These are phyloP conservation scores for Lophiostoma macrostomum DNA, from an alignment of 495 filamentous ascomycete genomes.

Conservation along the genomic window DNA sequence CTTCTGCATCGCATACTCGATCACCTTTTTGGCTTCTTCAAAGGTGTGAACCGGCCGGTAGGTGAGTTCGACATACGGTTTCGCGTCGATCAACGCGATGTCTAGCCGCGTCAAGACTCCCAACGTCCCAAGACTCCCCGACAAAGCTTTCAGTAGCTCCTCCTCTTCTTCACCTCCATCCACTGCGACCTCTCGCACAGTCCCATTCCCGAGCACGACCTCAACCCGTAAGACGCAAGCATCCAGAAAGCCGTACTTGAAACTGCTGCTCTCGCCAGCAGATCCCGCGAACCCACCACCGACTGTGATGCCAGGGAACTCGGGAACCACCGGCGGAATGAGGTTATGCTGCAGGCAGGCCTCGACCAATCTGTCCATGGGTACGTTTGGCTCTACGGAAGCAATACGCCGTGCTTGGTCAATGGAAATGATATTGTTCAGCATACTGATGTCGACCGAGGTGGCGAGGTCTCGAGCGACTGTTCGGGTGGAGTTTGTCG, in stretches of 20 bases:
- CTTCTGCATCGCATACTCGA: constrained; percentile 38
- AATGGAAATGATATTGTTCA: constrained; percentile 40
- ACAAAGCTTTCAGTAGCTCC: constrained; percentile 56
- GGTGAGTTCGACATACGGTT: constrained; percentile 52
- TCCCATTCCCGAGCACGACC: constrained; percentile 57
- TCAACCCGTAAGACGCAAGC: constrained; percentile 52
- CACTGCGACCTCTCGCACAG: constrained; percentile 35
- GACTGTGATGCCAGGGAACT: constrained; percentile 62
- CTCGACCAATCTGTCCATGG: constrained; percentile 59
- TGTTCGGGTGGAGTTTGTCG: constrained; percentile 68
- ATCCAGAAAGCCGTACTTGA: constrained; percentile 59
- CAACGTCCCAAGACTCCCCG: constrained; percentile 55
- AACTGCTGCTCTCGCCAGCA: constrained; percentile 56
- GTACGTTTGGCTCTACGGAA: constrained; percentile 61
- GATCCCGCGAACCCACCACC: constrained; percentile 61
- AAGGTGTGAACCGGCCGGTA: constrained; percentile 49
- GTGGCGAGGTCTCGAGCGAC: constrained; percentile 43
- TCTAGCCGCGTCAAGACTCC: constrained; percentile 56
- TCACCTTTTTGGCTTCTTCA: constrained; percentile 22
- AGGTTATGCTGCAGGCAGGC: constrained; percentile 50
- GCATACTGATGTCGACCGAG: constrained; percentile 52
- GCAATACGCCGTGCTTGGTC: constrained; percentile 40
- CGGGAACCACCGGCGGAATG: constrained; percentile 57
- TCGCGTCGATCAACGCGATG: constrained; percentile 50
- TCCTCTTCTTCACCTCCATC: too few species aligned